Evolutionary conservation across 1,284 basidiomycete genomes (phyloP).

Genomic region (Singerocomus rubriflavus): DNA sequence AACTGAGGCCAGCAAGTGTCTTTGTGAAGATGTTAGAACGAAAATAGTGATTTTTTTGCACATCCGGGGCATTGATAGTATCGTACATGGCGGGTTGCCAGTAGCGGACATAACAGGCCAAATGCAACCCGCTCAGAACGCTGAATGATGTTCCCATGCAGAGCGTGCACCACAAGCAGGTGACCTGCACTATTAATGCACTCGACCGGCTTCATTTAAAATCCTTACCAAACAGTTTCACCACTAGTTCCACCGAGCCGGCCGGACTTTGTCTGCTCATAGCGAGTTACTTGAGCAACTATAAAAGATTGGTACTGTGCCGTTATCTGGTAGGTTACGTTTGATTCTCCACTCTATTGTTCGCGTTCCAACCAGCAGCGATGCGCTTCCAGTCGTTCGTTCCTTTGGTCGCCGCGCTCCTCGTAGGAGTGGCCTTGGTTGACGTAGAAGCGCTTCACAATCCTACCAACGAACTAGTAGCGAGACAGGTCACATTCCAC

Average conservation of each 20-base stretch:
- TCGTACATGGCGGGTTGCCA: no score
- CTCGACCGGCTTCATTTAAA: no score
- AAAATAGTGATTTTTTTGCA: no score
- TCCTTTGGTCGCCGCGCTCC: not conserved
- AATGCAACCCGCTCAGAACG: no score
- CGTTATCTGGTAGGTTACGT: not conserved
- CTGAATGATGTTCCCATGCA: no score
- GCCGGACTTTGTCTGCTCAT: not conserved
- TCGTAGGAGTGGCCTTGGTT: not conserved
- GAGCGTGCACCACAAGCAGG: no score
- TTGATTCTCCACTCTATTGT: not conserved
- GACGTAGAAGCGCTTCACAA: not conserved
- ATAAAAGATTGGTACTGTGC: conserved; percentile 1
- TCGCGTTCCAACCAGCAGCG: not conserved
- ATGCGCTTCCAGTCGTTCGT: conserved; percentile 13
- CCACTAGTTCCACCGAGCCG: not conserved
- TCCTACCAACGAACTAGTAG: not conserved
- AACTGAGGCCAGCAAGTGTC: no score
- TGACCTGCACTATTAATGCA: no score
- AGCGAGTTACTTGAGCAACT: not conserved
- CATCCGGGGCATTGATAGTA: no score
- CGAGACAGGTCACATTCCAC: conserved; percentile 5
- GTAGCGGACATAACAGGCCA: no score
- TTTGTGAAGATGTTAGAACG: no score
- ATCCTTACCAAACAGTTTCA: not conserved